Evolutionary conservation across 352 stramenopile species (phyloP).

Genomic region (Bremia lactucae): DNA sequence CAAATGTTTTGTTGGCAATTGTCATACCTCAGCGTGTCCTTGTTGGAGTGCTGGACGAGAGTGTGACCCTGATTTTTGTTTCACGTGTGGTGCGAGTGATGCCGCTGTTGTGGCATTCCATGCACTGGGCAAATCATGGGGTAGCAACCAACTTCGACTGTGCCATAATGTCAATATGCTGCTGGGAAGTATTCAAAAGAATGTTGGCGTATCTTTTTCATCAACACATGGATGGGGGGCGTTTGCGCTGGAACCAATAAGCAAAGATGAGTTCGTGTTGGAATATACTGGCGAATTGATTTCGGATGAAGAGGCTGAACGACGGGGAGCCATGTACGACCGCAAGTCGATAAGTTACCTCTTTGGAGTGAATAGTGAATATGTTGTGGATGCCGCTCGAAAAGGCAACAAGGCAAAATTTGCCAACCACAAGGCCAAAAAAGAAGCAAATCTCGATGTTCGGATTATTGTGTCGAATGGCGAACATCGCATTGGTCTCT

Average conservation of each 20-base stretch:
- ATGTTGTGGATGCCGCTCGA: slow-evolving; percentile 85
- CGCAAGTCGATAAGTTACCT: slow-evolving; percentile 73
- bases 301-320: slow-evolving; percentile 65
- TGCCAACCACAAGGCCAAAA: slow-evolving; percentile 64
- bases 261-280: slow-evolving; percentile 59
- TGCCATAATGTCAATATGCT: slow-evolving; percentile 62
- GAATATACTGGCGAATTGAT: slow-evolving; percentile 69
- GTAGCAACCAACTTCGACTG: slow-evolving; percentile 26
- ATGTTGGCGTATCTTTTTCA: slow-evolving; percentile 58
- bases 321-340: slow-evolving; percentile 77
- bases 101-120: slow-evolving; percentile 41
- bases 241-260: slow-evolving; percentile 51
- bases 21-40: slow-evolving; percentile 39
- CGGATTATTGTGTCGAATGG: slow-evolving; percentile 81
- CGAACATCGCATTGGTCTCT: slow-evolving; percentile 88
- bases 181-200: slow-evolving; percentile 37
- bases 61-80: slow-evolving; percentile 68
- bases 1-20: slow-evolving; percentile 42
- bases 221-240: slow-evolving; percentile 60
- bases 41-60: slow-evolving; percentile 45
- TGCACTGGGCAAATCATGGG: slow-evolving; percentile 10
- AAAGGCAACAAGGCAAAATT: slow-evolving; percentile 93
- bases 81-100: slow-evolving; percentile 55
- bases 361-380: slow-evolving; percentile 89
- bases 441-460: slow-evolving; percentile 68